Conservation (phyloP, 768 basidiomycete species). For the Tulasnella sp. region DNA sequence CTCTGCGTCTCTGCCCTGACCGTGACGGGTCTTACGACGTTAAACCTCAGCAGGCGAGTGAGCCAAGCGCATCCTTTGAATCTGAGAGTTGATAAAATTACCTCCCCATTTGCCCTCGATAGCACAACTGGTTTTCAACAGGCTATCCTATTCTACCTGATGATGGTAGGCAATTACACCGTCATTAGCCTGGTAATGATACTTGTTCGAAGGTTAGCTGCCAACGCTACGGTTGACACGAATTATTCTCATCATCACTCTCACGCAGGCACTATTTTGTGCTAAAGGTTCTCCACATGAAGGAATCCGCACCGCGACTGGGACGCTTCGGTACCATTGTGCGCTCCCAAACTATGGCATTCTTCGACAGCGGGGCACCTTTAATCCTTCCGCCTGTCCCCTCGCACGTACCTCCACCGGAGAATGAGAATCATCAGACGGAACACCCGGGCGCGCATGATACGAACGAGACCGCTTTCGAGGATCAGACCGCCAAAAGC, state of each 20-base stretch:
- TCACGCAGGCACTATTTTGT: constrained; percentile 4
- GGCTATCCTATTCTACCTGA: constrained; percentile 47
- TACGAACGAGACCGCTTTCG: too few species aligned
- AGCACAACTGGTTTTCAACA: constrained; percentile 26
- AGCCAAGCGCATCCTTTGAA: not conserved
- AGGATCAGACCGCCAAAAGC: too few species aligned
- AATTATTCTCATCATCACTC: not conserved
- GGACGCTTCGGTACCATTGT: not conserved
- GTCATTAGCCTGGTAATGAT: constrained; percentile 43
- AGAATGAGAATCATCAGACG: not conserved
- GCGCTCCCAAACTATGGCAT: not conserved
- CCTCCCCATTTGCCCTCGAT: not conserved
- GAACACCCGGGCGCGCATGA: too few species aligned
- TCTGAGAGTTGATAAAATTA: not conserved
- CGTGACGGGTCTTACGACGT: constrained; percentile 37
- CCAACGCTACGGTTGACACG: not conserved
- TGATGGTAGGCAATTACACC: constrained; percentile 52
- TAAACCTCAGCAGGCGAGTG: constrained; percentile 20
- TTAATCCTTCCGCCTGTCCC: too few species aligned
- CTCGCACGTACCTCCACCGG: too few species aligned
- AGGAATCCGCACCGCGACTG: not conserved
- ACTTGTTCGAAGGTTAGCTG: constrained; percentile 49
- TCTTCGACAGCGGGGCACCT: not conserved
- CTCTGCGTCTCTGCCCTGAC: constrained; percentile 67
- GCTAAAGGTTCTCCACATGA: not conserved